These are phyloP conservation scores for Starmerella sirachaensis DNA, from an alignment of 805 yeast genomes.

Conservation along the genomic window DNA sequence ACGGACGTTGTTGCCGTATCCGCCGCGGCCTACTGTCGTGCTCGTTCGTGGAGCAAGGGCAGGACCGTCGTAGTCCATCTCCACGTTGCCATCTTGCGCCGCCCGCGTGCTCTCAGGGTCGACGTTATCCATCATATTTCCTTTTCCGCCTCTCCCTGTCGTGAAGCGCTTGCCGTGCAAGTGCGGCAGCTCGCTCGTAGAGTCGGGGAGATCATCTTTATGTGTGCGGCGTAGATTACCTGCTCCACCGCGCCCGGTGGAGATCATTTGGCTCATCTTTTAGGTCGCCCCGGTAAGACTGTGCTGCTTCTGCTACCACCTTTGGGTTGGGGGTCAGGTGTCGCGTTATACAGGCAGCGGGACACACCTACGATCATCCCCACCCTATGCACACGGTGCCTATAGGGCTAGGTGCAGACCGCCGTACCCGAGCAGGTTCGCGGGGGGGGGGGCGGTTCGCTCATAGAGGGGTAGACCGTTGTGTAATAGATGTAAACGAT, in stretches of 20 bases:
- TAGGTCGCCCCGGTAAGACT: too few species aligned
- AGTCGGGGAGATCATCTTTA: slow-evolving; percentile 41
- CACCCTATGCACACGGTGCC: too few species aligned
- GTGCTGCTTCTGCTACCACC: too few species aligned
- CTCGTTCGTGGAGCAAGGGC: slow-evolving; percentile 33
- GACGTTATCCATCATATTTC: slow-evolving; percentile 55
- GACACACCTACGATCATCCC: too few species aligned
- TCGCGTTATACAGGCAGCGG: too few species aligned
- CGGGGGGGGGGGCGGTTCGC: too few species aligned
- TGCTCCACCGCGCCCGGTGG: slow-evolving; percentile 76
- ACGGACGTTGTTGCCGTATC: slow-evolving; percentile 40
- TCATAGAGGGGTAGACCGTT: too few species aligned
- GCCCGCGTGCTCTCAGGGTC: slow-evolving; percentile 43
- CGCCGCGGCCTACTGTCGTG: slow-evolving; percentile 48
- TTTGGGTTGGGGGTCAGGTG: too few species aligned
- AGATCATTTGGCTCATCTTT: slow-evolving; percentile 28
- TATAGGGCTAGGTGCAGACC: too few species aligned
- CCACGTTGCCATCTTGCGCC: slow-evolving; percentile 49
- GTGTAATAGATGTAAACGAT: too few species aligned
- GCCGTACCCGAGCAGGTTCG: too few species aligned
- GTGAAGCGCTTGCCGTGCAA: slow-evolving; percentile 41
- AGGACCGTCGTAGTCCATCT: slow-evolving; percentile 27
- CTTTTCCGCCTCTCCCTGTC: slow-evolving; percentile 72
- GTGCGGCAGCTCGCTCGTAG: slow-evolving; percentile 52
- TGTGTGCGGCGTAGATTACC: slow-evolving; percentile 49